These are phyloP conservation scores for Cerrena zonata DNA, from an alignment of 1,284 basidiomycete genomes.

Conservation along the genomic window DNA sequence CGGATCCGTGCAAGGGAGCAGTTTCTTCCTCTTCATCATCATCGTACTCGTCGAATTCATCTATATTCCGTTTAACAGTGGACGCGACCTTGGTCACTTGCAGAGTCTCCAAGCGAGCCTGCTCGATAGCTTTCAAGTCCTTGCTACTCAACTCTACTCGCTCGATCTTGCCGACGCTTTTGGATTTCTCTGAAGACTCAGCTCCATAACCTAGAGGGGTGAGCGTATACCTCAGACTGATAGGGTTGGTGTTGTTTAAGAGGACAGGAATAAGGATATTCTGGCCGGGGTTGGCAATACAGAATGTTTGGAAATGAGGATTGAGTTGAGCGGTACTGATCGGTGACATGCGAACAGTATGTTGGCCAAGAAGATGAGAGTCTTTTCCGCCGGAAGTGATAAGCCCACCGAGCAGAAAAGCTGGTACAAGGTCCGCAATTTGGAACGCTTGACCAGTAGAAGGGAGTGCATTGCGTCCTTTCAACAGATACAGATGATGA, in stretches of 20 bases:
- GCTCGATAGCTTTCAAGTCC: conserved; percentile 64
- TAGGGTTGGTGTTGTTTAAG: conserved; percentile 86
- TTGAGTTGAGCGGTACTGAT: conserved; percentile 83
- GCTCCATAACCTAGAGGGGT: conserved; percentile 59
- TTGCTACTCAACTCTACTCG: conserved; percentile 52
- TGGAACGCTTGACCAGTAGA: conserved; percentile 41
- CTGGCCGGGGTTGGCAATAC: conserved; percentile 53
- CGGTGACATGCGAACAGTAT: conserved; percentile 85
- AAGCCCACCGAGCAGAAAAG: conserved; percentile 45
- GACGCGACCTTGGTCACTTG: conserved; percentile 39
- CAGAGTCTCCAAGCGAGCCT: conserved; percentile 45
- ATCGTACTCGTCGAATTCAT: conserved; percentile 53
- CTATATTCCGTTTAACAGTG: conserved; percentile 27
- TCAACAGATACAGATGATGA: neutral
- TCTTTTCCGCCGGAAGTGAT: conserved; percentile 30
- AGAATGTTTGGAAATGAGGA: conserved; percentile 64
- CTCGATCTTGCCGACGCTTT: conserved; percentile 39
- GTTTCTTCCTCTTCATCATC: conserved; percentile 50
- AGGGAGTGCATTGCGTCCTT: conserved; percentile 32
- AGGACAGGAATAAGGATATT: conserved; percentile 71
- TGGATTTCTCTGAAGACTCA: conserved; percentile 23
- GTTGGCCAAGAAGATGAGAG: conserved; percentile 76
- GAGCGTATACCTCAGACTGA: conserved; percentile 69
- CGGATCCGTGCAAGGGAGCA: conserved; percentile 17
- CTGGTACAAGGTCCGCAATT: conserved; percentile 40